Conservation (phyloP, 2,329 filamentous ascomycete species). For the Pseudogymnoascus sp. region DNA sequence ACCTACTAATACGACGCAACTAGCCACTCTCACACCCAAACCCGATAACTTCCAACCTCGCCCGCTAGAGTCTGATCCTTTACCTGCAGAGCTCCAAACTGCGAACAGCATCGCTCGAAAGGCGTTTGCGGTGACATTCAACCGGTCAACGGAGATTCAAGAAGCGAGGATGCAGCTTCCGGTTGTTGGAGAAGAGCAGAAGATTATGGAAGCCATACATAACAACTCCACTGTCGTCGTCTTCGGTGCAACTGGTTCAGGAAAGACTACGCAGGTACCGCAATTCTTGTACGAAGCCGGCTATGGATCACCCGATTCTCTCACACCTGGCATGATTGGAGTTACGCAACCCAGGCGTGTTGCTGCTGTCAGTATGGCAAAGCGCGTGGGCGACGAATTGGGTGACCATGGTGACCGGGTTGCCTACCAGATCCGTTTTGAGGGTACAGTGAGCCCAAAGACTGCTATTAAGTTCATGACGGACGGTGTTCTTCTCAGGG, state of each 20-base stretch:
- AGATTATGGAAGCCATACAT: constrained; percentile 95
- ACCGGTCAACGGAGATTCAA: constrained; percentile 66
- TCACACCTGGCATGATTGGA: constrained; percentile 85
- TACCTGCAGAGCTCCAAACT: constrained; percentile 56
- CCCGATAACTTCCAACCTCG: constrained; percentile 58
- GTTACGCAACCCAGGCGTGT: constrained; percentile 92
- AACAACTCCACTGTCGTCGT: constrained; percentile 85
- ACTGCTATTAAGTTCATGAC: constrained; percentile 99
- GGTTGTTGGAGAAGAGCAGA: constrained; percentile 90
- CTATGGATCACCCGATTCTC: constrained; percentile 69
- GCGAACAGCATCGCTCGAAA: constrained; percentile 57
- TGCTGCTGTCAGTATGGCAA: constrained; percentile 93
- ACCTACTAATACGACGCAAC: constrained; percentile 33
- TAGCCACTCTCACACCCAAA: constrained; percentile 39
- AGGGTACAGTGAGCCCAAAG: constrained; percentile 68
- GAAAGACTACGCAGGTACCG: constrained; percentile 95
- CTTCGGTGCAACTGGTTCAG: constrained; percentile 90
- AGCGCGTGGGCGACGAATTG: constrained; percentile 79
- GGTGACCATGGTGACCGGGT: constrained; percentile 70
- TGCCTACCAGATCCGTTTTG: constrained; percentile 91
- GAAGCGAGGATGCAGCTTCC: constrained; percentile 71
- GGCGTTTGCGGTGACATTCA: constrained; percentile 65
- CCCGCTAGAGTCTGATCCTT: constrained; percentile 59
- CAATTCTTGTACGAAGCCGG: constrained; percentile 94
- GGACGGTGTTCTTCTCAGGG: constrained; percentile 86